phyloP scores from a whole-genome alignment of 1,139 yeast genomes.

The Hyphopichia pseudoburtonii region DNA sequence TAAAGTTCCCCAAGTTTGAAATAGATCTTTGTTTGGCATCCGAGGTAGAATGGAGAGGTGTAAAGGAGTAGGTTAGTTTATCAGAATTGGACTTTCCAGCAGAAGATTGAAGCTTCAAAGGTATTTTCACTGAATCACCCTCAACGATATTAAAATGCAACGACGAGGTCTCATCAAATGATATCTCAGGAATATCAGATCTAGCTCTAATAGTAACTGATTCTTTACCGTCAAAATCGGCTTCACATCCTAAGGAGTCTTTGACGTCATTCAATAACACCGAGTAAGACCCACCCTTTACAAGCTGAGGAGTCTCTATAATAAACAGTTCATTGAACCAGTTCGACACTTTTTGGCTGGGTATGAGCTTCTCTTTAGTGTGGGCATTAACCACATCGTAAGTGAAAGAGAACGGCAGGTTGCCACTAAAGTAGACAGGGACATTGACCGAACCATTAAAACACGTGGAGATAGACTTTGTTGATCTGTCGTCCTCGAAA shows the following conservation, averaged over 20 bases:
- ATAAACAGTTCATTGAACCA: constrained; percentile 35
- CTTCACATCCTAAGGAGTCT: constrained; percentile 76
- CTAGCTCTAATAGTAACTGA: constrained; percentile 64
- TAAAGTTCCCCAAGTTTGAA: constrained; percentile 37
- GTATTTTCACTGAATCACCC: constrained; percentile 59
- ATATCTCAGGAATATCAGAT: constrained; percentile 56
- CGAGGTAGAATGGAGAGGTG: constrained; percentile 22
- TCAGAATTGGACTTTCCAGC: constrained; percentile 26
- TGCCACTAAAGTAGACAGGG: constrained; percentile 67
- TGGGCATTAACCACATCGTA: constrained; percentile 50
- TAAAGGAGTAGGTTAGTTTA: constrained; percentile 24
- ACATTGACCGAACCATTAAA: constrained; percentile 39
- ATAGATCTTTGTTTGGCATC: constrained; percentile 22
- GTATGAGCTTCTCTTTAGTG: constrained; percentile 34
- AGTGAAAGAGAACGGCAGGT: constrained; percentile 69
- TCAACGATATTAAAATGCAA: constrained; percentile 49
- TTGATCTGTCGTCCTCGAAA: constrained; percentile 17
- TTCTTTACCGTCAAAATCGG: constrained; percentile 51
- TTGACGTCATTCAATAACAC: constrained; percentile 61
- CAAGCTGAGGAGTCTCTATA: constrained; percentile 54
- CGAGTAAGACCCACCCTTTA: constrained; percentile 68
- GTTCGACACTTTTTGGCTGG: constrained; percentile 42
- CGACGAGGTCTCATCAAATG: constrained; percentile 17
- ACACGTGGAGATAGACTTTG: constrained; percentile 32
- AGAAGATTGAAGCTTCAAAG: constrained; percentile 46